Percentiles rank a stretch among this genome's conserved stretches.
These are phyloP conservation scores for Clonostachys sp. DNA, from an alignment of 2,329 filamentous ascomycete species.

Conservation along the genomic window DNA sequence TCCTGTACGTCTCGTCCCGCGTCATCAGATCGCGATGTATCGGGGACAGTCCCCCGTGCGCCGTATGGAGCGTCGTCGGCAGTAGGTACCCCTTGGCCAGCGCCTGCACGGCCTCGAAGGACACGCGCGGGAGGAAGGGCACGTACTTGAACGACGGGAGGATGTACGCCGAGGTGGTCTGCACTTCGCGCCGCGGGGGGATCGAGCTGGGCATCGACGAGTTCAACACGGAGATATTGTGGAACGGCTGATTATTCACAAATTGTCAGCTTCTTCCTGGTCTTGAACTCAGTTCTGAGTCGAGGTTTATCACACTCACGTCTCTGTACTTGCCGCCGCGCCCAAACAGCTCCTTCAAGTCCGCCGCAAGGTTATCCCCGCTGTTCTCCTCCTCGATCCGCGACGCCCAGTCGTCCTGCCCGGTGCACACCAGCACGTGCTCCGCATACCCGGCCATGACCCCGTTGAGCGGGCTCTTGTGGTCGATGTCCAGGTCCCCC, in stretches of 20 bases:
- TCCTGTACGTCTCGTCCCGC: constrained; percentile 47
- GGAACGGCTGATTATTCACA: constrained; percentile 60
- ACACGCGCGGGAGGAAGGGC: constrained; percentile 61
- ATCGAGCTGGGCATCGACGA: constrained; percentile 64
- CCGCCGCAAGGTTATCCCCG: constrained; percentile 62
- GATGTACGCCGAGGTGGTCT: constrained; percentile 65
- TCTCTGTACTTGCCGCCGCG: constrained; percentile 62
- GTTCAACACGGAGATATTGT: constrained; percentile 73
- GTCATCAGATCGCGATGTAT: constrained; percentile 48
- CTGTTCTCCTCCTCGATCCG: constrained; percentile 78
- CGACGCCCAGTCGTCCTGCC: constrained; percentile 74
- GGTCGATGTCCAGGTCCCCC: constrained; percentile 69
- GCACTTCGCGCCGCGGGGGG: constrained; percentile 34
- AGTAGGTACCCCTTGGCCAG: constrained; percentile 64
- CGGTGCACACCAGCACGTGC: constrained; percentile 81
- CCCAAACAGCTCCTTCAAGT: constrained; percentile 67
- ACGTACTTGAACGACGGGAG: constrained; percentile 83
- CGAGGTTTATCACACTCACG: constrained; percentile 38
- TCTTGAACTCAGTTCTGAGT: not conserved
- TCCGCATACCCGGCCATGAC: constrained; percentile 75
- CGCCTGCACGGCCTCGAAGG: constrained; percentile 48
- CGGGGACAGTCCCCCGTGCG: constrained; percentile 55
- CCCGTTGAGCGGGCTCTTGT: constrained; percentile 63
- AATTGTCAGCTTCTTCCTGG: not conserved
- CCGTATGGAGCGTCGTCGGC: constrained; percentile 55